Conservation (phyloP, 371 early-diverging fungal genomes). For the Coemansia sp. region DNA sequence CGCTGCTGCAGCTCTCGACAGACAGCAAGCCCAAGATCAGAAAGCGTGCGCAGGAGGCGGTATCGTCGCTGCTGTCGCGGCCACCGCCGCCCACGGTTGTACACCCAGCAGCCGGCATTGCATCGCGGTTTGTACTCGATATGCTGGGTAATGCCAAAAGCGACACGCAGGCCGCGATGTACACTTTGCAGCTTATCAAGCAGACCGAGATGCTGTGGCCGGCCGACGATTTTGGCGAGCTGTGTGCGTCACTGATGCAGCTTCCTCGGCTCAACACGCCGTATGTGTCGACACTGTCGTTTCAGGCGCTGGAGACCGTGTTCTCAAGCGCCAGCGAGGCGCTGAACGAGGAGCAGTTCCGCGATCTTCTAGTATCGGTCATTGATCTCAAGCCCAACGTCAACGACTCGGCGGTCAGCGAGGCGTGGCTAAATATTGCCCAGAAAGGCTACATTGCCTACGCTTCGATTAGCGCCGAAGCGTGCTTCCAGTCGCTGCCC, state of each 20-base stretch:
- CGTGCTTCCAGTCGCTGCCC: constrained; percentile 59
- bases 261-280: constrained; percentile 82
- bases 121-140: constrained; percentile 71
- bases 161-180: constrained; percentile 69
- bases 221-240: constrained; percentile 55
- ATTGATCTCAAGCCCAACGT: constrained; percentile 80
- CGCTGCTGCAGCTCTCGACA: constrained; percentile 71
- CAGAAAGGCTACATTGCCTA: constrained; percentile 68
- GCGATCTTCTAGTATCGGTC: constrained; percentile 51
- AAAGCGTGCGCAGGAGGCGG: constrained; percentile 83
- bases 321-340: constrained; percentile 50
- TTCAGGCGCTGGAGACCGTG: constrained; percentile 56
- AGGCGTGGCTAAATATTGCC: constrained; percentile 84
- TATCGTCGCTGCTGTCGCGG: constrained; percentile 62
- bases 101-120: constrained; percentile 78
- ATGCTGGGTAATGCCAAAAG: constrained; percentile 68
- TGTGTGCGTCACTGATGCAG: constrained; percentile 75
- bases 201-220: constrained; percentile 74
- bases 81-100: constrained; percentile 73
- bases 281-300: constrained; percentile 76
- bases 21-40: constrained; percentile 90
- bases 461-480: constrained; percentile 56
- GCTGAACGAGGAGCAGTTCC: constrained; percentile 62
- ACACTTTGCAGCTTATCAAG: constrained; percentile 76
- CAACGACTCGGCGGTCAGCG: constrained; percentile 76